phyloP scores from a whole-genome alignment of 1,139 yeast species.

The Candida frijolesensis region DNA sequence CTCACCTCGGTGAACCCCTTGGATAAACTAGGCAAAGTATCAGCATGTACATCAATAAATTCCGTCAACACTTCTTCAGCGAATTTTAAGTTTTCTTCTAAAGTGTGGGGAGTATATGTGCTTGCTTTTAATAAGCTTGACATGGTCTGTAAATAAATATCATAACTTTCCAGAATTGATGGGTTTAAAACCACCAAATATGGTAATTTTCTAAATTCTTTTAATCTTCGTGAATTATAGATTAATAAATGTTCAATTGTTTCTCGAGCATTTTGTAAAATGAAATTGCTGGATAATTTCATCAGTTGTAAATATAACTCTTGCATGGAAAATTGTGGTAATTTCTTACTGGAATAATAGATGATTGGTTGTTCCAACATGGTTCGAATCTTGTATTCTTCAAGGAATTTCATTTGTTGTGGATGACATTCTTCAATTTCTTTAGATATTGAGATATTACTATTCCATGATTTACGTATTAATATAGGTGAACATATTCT shows the following conservation, averaged over 20 bases:
- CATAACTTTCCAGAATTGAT: constrained; percentile 80
- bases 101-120: constrained; percentile 40
- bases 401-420: constrained; percentile 36
- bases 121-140: constrained; percentile 55
- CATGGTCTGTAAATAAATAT: constrained; percentile 71
- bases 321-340: constrained; percentile 52
- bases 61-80: constrained; percentile 50
- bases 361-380: constrained; percentile 54
- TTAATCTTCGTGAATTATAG: constrained; percentile 58
- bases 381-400: constrained; percentile 53
- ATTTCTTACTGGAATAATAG: constrained; percentile 46
- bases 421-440: constrained; percentile 10
- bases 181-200: constrained; percentile 86
- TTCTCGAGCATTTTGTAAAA: constrained; percentile 39
- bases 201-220: constrained; percentile 72
- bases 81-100: constrained; percentile 56
- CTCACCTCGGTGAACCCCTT: constrained; percentile 81
- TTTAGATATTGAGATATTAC: constrained; percentile 2
- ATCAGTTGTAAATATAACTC: constrained; percentile 45
- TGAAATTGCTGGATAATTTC: constrained; percentile 36
- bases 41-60: constrained; percentile 75
- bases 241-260: constrained; percentile 50
- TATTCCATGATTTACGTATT: background rate
- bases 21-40: constrained; percentile 78
- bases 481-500: background rate